phyloP scores from a whole-genome alignment of 352 stramenopile genomes.

The Globisporangium acanthophoron region DNA sequence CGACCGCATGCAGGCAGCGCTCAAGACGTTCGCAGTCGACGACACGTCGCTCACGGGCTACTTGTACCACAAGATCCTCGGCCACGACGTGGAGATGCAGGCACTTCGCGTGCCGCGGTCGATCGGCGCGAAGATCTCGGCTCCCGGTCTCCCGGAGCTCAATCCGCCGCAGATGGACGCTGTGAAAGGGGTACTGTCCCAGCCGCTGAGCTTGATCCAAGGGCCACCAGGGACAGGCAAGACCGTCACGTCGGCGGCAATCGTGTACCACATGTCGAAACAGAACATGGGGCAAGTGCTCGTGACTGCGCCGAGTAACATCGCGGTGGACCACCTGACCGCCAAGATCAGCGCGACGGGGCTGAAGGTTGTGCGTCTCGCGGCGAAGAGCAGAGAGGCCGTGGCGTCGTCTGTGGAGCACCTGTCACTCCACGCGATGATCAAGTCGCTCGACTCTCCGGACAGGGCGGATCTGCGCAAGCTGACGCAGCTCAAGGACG shows the following conservation, averaged over 20 bases:
- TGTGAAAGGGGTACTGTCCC: conserved; percentile 93
- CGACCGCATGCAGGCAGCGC: conserved; percentile 97
- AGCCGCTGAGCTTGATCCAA: conserved; percentile 98
- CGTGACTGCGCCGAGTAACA: conserved; percentile 98
- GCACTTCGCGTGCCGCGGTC: conserved; percentile 73
- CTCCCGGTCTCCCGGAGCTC: conserved; percentile 94
- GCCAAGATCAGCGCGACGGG: conserved; percentile 98
- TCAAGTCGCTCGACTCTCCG: conserved; percentile 83
- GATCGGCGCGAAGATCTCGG: conserved; percentile 71
- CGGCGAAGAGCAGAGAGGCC: conserved; percentile 96
- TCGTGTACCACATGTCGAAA: conserved; percentile 99
- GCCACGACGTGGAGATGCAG: conserved; percentile 96
- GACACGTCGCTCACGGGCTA: conserved; percentile 98
- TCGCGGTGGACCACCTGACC: conserved; percentile 96
- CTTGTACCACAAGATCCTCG: conserved; percentile 99
- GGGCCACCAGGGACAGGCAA: conserved; percentile 97
- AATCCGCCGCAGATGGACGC: conserved; percentile 97
- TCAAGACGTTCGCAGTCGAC: conserved; percentile 99
- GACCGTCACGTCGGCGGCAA: conserved; percentile 95
- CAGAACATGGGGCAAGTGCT: conserved; percentile 98
- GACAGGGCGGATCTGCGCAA: conserved; percentile 91
- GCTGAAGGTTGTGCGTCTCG: conserved; percentile 97
- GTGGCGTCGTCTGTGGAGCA: conserved; percentile 95
- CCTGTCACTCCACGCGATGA: conserved; percentile 97
- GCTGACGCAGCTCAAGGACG: conserved; percentile 93